Percentiles rank a stretch among this genome's conserved stretches.
Conservation (phyloP, 805 yeast genomes). For the Candida qinlingensis region DNA sequence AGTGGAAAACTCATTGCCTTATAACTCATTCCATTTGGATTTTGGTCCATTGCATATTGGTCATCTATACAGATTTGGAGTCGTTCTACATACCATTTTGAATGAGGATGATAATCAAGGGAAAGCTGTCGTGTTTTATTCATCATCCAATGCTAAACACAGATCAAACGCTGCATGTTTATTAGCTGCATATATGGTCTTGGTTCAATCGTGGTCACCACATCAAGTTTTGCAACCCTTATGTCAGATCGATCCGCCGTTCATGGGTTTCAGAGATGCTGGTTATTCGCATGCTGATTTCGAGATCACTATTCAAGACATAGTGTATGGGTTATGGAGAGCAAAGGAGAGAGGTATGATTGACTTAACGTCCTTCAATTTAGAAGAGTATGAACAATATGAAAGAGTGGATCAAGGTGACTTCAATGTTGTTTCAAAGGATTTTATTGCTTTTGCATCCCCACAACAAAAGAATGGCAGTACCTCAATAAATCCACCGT, state of each 20-base stretch:
- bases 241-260: slow-evolving; percentile 86
- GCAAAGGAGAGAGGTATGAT: slow-evolving; percentile 90
- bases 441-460: slow-evolving; percentile 96
- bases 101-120: slow-evolving; percentile 80
- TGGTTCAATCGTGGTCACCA: slow-evolving; percentile 97
- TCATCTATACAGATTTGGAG: slow-evolving; percentile 91
- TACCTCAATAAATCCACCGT: slow-evolving; percentile 57
- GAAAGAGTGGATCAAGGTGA: slow-evolving; percentile 98
- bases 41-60: slow-evolving; percentile 96
- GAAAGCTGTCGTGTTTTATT: slow-evolving; percentile 87
- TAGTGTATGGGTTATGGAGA: slow-evolving; percentile 95
- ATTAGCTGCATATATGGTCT: slow-evolving; percentile 88
- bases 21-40: slow-evolving; percentile 92
- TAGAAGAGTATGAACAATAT: slow-evolving; percentile 91
- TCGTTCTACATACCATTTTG: slow-evolving; percentile 82
- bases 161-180: slow-evolving; percentile 94
- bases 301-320: slow-evolving; percentile 88
- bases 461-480: slow-evolving; percentile 66
- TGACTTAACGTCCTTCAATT: slow-evolving; percentile 78
- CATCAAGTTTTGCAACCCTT: slow-evolving; percentile 95
- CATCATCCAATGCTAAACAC: slow-evolving; percentile 72
- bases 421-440: slow-evolving; percentile 84
- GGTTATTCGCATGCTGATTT: slow-evolving; percentile 96
- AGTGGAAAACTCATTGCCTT: slow-evolving; percentile 86
- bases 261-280: slow-evolving; percentile 94